Evolutionary conservation across 805 yeast species (phyloP).

Genomic region (Lipomyces spencermartinsiae): DNA sequence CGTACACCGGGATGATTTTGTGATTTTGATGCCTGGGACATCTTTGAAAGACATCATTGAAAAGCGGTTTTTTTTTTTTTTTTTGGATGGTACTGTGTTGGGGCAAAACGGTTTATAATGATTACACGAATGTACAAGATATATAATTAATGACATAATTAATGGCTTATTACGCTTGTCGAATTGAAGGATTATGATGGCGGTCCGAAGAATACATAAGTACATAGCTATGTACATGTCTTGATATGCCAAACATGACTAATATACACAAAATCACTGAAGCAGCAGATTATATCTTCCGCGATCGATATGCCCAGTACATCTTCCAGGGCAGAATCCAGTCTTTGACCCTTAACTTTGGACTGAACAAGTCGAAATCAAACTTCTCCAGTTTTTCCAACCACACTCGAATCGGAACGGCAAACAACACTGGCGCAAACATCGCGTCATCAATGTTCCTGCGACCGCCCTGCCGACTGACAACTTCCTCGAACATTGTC

Average conservation of each 20-base stretch:
- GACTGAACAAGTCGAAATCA: constrained; percentile 66
- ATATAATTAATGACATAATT: constrained; percentile 1
- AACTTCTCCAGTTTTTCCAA: constrained; percentile 63
- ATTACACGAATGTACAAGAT: neutral
- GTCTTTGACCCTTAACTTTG: constrained; percentile 55
- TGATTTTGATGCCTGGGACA: neutral
- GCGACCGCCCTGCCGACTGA: constrained; percentile 49
- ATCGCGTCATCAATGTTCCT: constrained; percentile 57
- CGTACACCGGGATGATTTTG: neutral
- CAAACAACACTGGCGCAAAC: constrained; percentile 69
- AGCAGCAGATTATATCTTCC: constrained; percentile 46
- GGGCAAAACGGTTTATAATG: neutral
- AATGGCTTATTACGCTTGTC: neutral
- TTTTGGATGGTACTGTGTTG: neutral
- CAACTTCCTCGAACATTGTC: constrained; percentile 54
- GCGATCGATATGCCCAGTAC: constrained; percentile 55
- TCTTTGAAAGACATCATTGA: neutral
- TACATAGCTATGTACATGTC: neutral
- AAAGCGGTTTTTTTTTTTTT: too few relatives aligned
- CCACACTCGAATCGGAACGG: constrained; percentile 69
- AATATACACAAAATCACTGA: neutral
- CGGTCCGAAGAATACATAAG: neutral
- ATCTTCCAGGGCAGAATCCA: constrained; percentile 72
- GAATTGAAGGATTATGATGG: neutral
- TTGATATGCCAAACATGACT: neutral